Percentiles rank a stretch among this genome's conserved stretches.
Conservation (phyloP, 179 eudicot species). For the Pouteria campechiana region DNA sequence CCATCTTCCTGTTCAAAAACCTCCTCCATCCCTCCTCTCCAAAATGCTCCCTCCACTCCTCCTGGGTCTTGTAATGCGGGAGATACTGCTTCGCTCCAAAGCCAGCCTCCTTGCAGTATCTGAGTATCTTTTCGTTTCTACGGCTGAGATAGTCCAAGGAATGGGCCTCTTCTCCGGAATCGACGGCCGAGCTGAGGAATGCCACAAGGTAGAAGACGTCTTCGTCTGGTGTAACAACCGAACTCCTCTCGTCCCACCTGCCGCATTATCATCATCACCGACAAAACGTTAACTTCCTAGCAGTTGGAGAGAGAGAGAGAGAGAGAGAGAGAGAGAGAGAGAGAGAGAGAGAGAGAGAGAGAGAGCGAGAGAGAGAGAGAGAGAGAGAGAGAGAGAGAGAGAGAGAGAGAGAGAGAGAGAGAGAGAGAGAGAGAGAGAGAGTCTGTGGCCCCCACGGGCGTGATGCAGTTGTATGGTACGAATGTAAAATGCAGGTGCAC, state of each 20-base stretch:
- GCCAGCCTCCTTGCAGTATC: slow-evolving; percentile 40
- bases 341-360: slow-evolving; percentile 4
- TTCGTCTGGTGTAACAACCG: slow-evolving; percentile 69
- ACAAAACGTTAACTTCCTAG: neutral
- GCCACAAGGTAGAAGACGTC: slow-evolving; percentile 81
- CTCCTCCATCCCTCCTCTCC: slow-evolving; percentile 60
- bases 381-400: slow-evolving; percentile 4
- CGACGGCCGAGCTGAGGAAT: slow-evolving; percentile 55
- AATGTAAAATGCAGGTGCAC: too few species aligned
- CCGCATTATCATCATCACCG: neutral
- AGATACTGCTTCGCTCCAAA: slow-evolving; percentile 62
- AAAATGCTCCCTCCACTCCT: slow-evolving; percentile 66
- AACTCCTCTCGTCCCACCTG: slow-evolving; percentile 72
- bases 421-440: too few species aligned
- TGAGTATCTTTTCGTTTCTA: slow-evolving; percentile 46
- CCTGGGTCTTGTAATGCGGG: slow-evolving; percentile 60
- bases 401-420: too few species aligned
- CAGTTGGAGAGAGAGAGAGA: neutral
- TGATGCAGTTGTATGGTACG: too few species aligned
- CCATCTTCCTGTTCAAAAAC: slow-evolving; percentile 40
- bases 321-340: neutral
- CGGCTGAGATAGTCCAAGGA: slow-evolving; percentile 39
- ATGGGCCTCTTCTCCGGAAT: slow-evolving; percentile 63
- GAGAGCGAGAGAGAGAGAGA: neutral
- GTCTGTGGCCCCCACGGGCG: too few species aligned